phyloP scores from a whole-genome alignment of 1,284 basidiomycete genomes.

The Trametes versicolor region DNA sequence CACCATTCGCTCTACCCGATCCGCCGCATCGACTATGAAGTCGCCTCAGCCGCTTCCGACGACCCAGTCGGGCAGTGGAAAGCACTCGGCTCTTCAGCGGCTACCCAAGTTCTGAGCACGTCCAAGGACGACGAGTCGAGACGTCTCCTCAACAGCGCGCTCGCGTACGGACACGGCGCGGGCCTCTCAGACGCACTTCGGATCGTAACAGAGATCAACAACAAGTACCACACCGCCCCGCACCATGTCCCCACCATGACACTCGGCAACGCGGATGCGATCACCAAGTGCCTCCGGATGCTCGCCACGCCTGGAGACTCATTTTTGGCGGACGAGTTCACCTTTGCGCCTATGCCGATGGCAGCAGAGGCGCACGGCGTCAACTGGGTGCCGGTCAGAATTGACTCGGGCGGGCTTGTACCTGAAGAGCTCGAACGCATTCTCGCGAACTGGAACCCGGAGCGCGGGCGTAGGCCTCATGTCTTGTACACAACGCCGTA shows the following conservation, averaged over 20 bases:
- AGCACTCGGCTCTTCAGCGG: slow-evolving; percentile 37
- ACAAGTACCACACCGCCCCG: slow-evolving; percentile 45
- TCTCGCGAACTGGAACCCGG: slow-evolving; percentile 48
- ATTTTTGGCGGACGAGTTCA: slow-evolving; percentile 56
- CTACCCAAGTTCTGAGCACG: slow-evolving; percentile 42
- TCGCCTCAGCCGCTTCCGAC: slow-evolving; percentile 45
- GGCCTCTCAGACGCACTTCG: slow-evolving; percentile 47
- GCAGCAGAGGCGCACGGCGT: slow-evolving; percentile 50
- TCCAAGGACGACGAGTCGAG: slow-evolving; percentile 43
- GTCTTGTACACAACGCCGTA: slow-evolving; percentile 54
- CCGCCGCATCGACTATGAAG: slow-evolving; percentile 49
- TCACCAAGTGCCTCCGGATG: slow-evolving; percentile 53
- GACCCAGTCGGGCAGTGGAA: slow-evolving; percentile 47
- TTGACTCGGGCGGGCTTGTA: slow-evolving; percentile 52
- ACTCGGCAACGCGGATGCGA: slow-evolving; percentile 50
- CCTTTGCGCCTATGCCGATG: slow-evolving; percentile 51
- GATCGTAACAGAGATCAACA: slow-evolving; percentile 45
- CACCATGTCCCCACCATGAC: slow-evolving; percentile 49
- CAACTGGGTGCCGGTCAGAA: slow-evolving; percentile 51
- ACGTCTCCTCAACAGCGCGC: slow-evolving; percentile 45
- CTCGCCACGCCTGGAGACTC: slow-evolving; percentile 50
- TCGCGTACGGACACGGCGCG: slow-evolving; percentile 50
- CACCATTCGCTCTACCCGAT: slow-evolving; percentile 52
- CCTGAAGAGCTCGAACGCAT: slow-evolving; percentile 52
- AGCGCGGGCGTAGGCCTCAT: slow-evolving; percentile 49